Evolutionary conservation across 2,329 filamentous ascomycete genomes (phyloP).

Genomic region (Penicillium sp.): DNA sequence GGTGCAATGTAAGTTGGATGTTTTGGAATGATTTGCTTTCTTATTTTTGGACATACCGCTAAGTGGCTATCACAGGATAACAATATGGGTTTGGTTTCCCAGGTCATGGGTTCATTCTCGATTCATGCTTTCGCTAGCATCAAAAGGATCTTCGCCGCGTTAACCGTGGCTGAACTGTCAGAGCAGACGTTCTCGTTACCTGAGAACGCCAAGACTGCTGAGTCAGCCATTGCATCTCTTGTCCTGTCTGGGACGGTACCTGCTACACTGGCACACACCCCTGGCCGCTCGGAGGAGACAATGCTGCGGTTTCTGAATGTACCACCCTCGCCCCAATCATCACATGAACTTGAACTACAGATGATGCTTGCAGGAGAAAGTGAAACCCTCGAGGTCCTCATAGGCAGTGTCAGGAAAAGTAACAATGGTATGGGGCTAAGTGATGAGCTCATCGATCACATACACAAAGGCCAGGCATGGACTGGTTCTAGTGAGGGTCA

Average conservation of each 20-base stretch:
- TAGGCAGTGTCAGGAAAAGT: constrained; percentile 56
- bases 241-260: constrained; percentile 56
- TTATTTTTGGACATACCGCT: background rate
- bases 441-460: constrained; percentile 62
- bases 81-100: constrained; percentile 71
- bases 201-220: constrained; percentile 31
- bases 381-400: constrained; percentile 54
- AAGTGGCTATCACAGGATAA: constrained; percentile 58
- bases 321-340: constrained; percentile 36
- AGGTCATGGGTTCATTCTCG: constrained; percentile 72
- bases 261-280: constrained; percentile 54
- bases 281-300: constrained; percentile 42
- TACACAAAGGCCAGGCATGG: constrained; percentile 53
- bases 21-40: background rate
- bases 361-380: constrained; percentile 55
- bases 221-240: constrained; percentile 46
- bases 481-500: constrained; percentile 25
- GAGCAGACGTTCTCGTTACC: constrained; percentile 36
- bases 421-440: constrained; percentile 61
- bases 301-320: constrained; percentile 59
- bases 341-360: constrained; percentile 41
- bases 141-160: constrained; percentile 70
- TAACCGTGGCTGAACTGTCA: constrained; percentile 57
- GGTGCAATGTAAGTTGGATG: constrained; percentile 58
- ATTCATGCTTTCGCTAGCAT: constrained; percentile 76